Percentiles rank a stretch among this genome's conserved stretches.
Evolutionary conservation across 164 flowering plant species (phyloP).

Genomic region (Brasenia schreberi): DNA sequence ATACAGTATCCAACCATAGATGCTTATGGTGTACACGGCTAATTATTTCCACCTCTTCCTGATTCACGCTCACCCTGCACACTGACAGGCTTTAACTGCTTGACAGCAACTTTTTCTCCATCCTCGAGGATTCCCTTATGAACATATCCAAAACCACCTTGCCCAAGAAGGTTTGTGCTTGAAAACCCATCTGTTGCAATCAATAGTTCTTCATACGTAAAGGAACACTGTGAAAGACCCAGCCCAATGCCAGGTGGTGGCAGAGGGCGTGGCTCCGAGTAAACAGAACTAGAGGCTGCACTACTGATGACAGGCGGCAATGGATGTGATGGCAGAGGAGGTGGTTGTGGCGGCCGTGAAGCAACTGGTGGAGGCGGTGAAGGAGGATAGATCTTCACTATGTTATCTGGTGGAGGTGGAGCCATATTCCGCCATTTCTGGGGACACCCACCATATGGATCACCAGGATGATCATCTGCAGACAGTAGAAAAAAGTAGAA

Average conservation of each 20-base stretch:
- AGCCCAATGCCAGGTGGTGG: conserved; percentile 57
- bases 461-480: conserved; percentile 16
- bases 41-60: conserved; percentile 92
- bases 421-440: conserved; percentile 55
- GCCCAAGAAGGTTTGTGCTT: conserved; percentile 78
- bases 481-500: not conserved
- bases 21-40: conserved; percentile 95
- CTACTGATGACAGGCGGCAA: conserved; percentile 15
- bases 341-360: conserved; percentile 29
- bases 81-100: conserved; percentile 79
- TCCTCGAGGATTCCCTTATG: conserved; percentile 82
- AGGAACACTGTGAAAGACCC: conserved; percentile 68
- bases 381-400: conserved; percentile 26
- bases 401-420: conserved; percentile 41
- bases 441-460: conserved; percentile 27
- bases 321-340: conserved; percentile 28
- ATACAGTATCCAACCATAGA: conserved; percentile 90
- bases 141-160: conserved; percentile 98
- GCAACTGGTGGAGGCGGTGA: conserved; percentile 41
- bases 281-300: conserved; percentile 61
- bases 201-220: conserved; percentile 72
- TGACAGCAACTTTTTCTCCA: conserved; percentile 88
- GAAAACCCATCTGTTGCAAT: conserved; percentile 93
- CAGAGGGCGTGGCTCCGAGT: conserved; percentile 50
- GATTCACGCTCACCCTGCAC: conserved; percentile 98